Evolutionary conservation across 768 basidiomycete species (phyloP), one percentile per base, ranked within the genome.

Genomic region (Neoboletus brunneissimus): DNA sequence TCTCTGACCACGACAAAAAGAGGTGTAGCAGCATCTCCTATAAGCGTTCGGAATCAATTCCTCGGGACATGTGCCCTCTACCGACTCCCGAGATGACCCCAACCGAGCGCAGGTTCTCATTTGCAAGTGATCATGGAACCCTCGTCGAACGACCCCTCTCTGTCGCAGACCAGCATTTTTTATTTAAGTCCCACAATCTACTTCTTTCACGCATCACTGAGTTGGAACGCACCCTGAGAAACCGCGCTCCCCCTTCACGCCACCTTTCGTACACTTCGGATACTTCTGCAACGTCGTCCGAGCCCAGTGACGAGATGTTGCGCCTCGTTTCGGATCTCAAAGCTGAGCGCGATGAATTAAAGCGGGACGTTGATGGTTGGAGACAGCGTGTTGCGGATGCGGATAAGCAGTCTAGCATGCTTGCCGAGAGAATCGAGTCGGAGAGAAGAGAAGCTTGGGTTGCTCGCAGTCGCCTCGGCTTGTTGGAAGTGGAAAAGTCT

Each of bases 321-420:
- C 79, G 80, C 61, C 78, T 89, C 37, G 77, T 93, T 51, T 77
- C 86, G 4, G 90, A 91, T 67, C 79, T 92, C 64, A 93, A 94
- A 69, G 80, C 86, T 13, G 94, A 98, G 72, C 79, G 95, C 31
- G 95, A 98, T 64, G 88, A 93, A 56, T 77, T 98, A 49, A 88
- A 87, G 69, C 83, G 85, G 50, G 94, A 98, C 70, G 86, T 94
- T 0, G 88, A 93, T 61, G 89, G 88, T 0, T 96, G 94, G 92
- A 80, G 89, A 58, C 79, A 73, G 34, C 80, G 94, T 23, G 89
- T 94, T 46, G 77, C 77, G 15, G 87, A 89, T 65, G 77, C 91
- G 63, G 91, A 96, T 63, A 85, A 82, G 53, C 86, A 87, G 61
- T 72, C 85, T 23, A 75, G 77, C 41, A 74, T 85, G 37, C 81